Percentiles rank a stretch among this genome's conserved stretches.
Evolutionary conservation across 2,329 filamentous ascomycete species (phyloP).

Genomic region (Fusarium pseudonygamai): DNA sequence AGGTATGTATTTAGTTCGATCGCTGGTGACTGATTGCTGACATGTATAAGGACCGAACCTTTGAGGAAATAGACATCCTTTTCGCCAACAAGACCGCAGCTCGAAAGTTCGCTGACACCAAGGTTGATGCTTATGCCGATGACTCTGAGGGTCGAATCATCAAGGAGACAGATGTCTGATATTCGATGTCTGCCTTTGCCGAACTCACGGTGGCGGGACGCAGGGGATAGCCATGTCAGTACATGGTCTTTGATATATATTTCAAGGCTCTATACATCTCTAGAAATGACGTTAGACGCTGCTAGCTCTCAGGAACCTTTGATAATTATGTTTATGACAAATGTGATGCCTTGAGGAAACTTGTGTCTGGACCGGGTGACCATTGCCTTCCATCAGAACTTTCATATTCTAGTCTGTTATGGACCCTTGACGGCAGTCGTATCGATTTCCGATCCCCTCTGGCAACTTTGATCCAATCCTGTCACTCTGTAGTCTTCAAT

Average conservation of each 20-base stretch:
- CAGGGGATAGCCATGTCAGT: rapidly evolving
- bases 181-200: neutral
- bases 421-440: neutral
- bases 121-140: slow-evolving; percentile 11
- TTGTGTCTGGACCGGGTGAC: rapidly evolving
- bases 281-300: neutral
- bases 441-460: rapidly evolving
- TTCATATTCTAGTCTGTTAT: neutral
- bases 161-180: slow-evolving; percentile 3
- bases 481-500: rapidly evolving
- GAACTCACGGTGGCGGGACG: rapidly evolving
- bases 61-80: slow-evolving; percentile 48
- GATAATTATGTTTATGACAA: neutral
- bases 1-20: neutral
- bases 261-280: rapidly evolving
- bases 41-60: slow-evolving; percentile 31
- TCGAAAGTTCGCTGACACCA: slow-evolving; percentile 46
- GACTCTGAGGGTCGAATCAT: slow-evolving; percentile 1
- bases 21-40: rapidly evolving
- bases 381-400: neutral
- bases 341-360: neutral
- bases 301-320: neutral
- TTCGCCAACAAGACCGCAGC: slow-evolving; percentile 47
- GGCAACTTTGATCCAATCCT: rapidly evolving
- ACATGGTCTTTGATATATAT: rapidly evolving